Conservation (phyloP, 2,329 filamentous ascomycete genomes). For the Claviceps maximensis region DNA sequence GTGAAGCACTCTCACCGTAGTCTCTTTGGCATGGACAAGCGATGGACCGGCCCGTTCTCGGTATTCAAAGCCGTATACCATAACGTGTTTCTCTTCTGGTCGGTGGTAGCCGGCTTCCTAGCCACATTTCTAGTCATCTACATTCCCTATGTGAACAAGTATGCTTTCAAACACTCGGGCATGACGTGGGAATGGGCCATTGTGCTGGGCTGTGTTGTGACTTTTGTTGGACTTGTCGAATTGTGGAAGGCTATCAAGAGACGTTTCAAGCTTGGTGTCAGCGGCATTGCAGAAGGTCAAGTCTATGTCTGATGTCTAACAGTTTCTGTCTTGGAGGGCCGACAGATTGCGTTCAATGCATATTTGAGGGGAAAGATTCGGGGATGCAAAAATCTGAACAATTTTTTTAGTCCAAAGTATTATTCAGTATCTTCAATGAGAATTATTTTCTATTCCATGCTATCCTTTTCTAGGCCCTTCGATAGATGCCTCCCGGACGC, state of each 20-base stretch:
- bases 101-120: slow-evolving; percentile 45
- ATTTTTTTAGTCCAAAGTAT: slow-evolving; percentile 15
- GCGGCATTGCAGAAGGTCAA: slow-evolving; percentile 6
- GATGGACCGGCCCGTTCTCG: slow-evolving; percentile 33
- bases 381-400: slow-evolving; percentile 12
- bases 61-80: slow-evolving; percentile 50
- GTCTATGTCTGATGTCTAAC: slow-evolving; percentile 1
- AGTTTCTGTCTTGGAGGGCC: neutral
- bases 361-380: slow-evolving; percentile 17
- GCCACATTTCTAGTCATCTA: slow-evolving; percentile 52
- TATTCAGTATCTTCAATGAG: slow-evolving; percentile 16
- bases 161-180: slow-evolving; percentile 55
- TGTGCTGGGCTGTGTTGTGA: slow-evolving; percentile 42
- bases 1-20: slow-evolving; percentile 58
- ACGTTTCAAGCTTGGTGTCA: slow-evolving; percentile 23
- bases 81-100: slow-evolving; percentile 56
- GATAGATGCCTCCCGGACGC: too few relatives aligned
- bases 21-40: slow-evolving; percentile 52
- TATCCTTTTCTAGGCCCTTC: neutral
- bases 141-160: slow-evolving; percentile 50
- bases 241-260: slow-evolving; percentile 58
- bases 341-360: neutral
- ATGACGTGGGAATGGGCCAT: slow-evolving; percentile 64
- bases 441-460: slow-evolving; percentile 13
- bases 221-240: slow-evolving; percentile 53